Evolutionary conservation across 495 filamentous ascomycete genomes (phyloP), one percentile per base, ranked within the genome.

Genomic region (Penicillium goetzii): DNA sequence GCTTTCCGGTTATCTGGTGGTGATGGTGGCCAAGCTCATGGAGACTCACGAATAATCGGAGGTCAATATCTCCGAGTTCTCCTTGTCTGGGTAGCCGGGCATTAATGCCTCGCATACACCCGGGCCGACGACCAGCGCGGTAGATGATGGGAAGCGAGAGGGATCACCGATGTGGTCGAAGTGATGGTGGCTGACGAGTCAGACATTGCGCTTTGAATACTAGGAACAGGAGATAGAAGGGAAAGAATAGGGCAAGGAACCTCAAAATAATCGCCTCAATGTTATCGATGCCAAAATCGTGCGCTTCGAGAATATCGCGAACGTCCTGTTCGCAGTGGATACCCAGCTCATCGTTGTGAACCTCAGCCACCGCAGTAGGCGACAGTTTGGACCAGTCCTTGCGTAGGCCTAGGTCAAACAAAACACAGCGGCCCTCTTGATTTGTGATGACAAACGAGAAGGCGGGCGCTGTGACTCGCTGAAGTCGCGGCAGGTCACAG

Each of bases 91-190:
- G 54, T 80, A 84, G 4, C 77, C 81, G 0, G 81, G 82, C 3
- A 83, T 62, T 25, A 80, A 50, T 8, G 56, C 34, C 0, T 74
- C 66, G 36, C 78, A 80, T 54, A 82, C 79, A 0, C 84, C 84
- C 0, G 78, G 80, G 0, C 85, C 86, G n/a, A 85, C 76, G 19
- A 84, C 66, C 9, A 89, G 62, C 1, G 72, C 69, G 0, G 84
- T 83, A 23, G 64, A 72, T 0, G 76, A 53, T 0, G 78, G 79
- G 59, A 88, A 88, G 1, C 61, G 78, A 1, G 73, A 70, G 1
- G 78, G 72, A 52, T 87, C 78, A 4, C 85, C 85, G 12, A 71
- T 76, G 66, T 89, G 87, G 63, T 88, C 85, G 58, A 83, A 81
- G 64, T 89, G 87, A 55, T 70, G 69, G 61, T 88, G 86, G 32